Evolutionary conservation across 1,284 basidiomycete species (phyloP), one percentile per base, ranked within the genome.

Genomic region (Fomes fomentarius): DNA sequence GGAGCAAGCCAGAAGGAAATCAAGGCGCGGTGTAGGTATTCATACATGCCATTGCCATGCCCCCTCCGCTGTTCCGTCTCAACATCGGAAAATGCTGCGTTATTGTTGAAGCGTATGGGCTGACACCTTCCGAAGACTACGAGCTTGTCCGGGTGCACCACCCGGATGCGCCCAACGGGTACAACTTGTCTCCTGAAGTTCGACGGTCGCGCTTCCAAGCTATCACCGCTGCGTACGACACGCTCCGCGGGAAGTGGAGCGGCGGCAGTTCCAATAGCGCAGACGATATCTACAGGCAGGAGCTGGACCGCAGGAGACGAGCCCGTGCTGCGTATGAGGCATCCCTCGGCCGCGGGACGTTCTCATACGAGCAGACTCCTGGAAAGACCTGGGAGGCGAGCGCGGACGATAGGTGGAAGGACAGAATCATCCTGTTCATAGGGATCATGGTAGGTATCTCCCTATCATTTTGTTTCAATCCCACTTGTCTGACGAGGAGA

Each of bases 111-210:
- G 17, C 12, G 21, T 33, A 15, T 45, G 14, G 21, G 43, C 39
- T 22, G 21, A 39, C 42, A 22, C 44, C 47, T 37, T 51, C 14
- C 39, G 28, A 57, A 83, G 81, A 82, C 62, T 82, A 79, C 57
- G 79, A 83, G 33, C 76, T 82, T 35, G 81, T 79, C 37, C 77
- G 78, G n/a, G 60, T 71, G 44, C 74, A 82, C 60, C 81, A 82
- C 57, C 80, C 81, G 6, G 81, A 83, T 56, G 71, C 73, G 4
- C 68, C 70, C 3, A 63, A 60, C 1, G 67, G 66, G 24, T 69
- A 72, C 24, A 57, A 60, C 39, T 50, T 77, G 7, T 58, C 75
- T 12, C 56, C 74, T 2, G 55, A 67, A 10, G 64, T 75, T 34
- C 74, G 75, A 12, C 78, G 77, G 50, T 65, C 71, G 4, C 76